A percentile compares a stretch with the other conserved stretches of the same genome.
phyloP scores from a whole-genome alignment of 352 stramenopile genomes.

The Pythium dissimile region DNA sequence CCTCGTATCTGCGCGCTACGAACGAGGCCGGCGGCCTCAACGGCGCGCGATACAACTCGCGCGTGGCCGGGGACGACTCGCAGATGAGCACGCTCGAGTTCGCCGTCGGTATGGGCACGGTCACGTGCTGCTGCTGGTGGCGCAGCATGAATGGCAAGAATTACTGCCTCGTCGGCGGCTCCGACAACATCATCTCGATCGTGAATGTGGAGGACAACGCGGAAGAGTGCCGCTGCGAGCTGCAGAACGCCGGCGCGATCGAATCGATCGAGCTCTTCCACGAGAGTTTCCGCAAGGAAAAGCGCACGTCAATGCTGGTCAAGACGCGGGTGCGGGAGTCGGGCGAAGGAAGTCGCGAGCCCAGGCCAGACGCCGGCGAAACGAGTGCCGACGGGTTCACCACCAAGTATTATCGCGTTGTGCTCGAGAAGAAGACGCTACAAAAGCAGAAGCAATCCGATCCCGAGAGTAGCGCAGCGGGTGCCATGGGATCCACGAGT shows the following conservation, averaged over 20 bases:
- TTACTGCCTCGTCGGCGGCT: slow-evolving; percentile 81
- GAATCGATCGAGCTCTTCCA: slow-evolving; percentile 72
- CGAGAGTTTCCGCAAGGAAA: slow-evolving; percentile 74
- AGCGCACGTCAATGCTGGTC: slow-evolving; percentile 81
- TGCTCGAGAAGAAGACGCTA: slow-evolving; percentile 79
- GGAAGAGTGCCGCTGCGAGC: slow-evolving; percentile 80
- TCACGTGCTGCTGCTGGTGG: slow-evolving; percentile 79
- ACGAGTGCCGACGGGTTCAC: background rate
- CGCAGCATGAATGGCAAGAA: slow-evolving; percentile 77
- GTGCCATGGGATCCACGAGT: background rate
- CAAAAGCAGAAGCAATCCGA: slow-evolving; percentile 12
- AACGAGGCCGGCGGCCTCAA: slow-evolving; percentile 80
- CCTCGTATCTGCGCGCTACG: slow-evolving; percentile 75
- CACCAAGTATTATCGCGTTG: slow-evolving; percentile 72
- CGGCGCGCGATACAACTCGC: slow-evolving; percentile 76
- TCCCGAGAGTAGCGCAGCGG: slow-evolving; percentile 1
- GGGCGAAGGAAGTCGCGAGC: background rate
- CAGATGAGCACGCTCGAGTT: slow-evolving; percentile 87
- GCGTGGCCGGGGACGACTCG: slow-evolving; percentile 74
- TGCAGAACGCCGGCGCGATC: slow-evolving; percentile 59
- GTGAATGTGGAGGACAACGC: slow-evolving; percentile 85
- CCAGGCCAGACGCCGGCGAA: background rate
- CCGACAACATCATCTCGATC: slow-evolving; percentile 76
- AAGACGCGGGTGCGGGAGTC: slow-evolving; percentile 33
- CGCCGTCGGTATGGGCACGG: slow-evolving; percentile 53